Base-by-base conservation (phyloP, 495 filamentous ascomycete genomes). In the Daldinia vernicosa region DNA sequence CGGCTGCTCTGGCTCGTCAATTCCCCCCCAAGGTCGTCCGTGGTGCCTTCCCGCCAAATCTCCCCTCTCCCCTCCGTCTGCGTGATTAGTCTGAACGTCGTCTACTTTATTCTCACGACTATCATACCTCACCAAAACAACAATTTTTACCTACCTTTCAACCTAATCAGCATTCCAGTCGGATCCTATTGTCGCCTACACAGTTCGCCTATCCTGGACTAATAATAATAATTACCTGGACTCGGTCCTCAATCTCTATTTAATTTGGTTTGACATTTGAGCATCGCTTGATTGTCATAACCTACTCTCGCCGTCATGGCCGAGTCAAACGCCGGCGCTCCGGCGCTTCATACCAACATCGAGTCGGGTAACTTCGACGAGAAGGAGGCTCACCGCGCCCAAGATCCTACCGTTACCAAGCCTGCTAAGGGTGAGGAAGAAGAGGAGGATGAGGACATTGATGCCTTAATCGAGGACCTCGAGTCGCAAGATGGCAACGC, bases 381-480 rank as follows among this genome's bases (percentile, higher is more conserved):
- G 81, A 88, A 87, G 80, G 75, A 72, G n/a, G 68, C 76, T 59
- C 75, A 79, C 47, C 73, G 67, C 26, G 53, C 69, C 51, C 43
- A 66, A 43, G 66, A 77, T 14, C 71, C 75, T 19, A 51, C 71
- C 35, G 61, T 73, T 19, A 24, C 68, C 69, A 79, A 78, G 74
- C 63, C 69, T 61, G 22, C 63, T 47, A 80, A 78, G 74, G 75
- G 72, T 24, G 82, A 79, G 15, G 84, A 83, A 14, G 88, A 91
- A 45, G 89, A 91, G 40, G 86, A 90, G 24, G 87, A 90, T 68
- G 88, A 90, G 80, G 88, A 93, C 74, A 91, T 97, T 17, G 91
- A 95, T 75, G 84, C 86, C 62, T 85, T 97, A 69, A 94, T 97
- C 65, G 89, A 92, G 67, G 92, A 94, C 69, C 89, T 97, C 60